A percentile compares a stretch with the other conserved stretches of the same genome.
Evolutionary conservation across 2,329 filamentous ascomycete species (phyloP).

Genomic region (Xylariaceae sp.): DNA sequence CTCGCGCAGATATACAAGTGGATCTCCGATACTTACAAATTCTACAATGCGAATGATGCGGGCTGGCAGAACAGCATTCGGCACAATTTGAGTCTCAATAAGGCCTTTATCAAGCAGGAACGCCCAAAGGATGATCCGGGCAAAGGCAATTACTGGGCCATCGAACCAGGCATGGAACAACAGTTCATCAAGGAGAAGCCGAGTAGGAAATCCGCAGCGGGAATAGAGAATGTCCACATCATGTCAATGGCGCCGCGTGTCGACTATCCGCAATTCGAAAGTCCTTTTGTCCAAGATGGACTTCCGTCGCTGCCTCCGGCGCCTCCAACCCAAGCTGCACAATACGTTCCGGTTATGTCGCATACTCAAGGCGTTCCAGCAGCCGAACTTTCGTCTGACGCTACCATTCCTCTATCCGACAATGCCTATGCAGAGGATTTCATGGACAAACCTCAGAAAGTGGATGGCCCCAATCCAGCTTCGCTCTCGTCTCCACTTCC

Average conservation of each 20-base stretch:
- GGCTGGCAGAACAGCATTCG: conserved; percentile 99
- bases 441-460: conserved; percentile 40
- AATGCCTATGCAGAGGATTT: conserved; percentile 51
- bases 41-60: conserved; percentile 77
- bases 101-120: conserved; percentile 93
- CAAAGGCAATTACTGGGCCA: conserved; percentile 96
- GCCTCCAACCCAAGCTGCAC: conserved; percentile 26
- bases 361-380: conserved; percentile 33
- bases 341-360: conserved; percentile 35
- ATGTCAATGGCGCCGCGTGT: conserved; percentile 48
- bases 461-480: conserved; percentile 38
- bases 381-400: conserved; percentile 67
- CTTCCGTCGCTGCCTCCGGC: conserved; percentile 47
- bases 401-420: conserved; percentile 69
- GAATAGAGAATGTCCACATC: conserved; percentile 53
- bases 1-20: conserved; percentile 97
- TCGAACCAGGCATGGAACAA: conserved; percentile 81
- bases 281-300: conserved; percentile 34
- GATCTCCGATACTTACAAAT: conserved; percentile 93
- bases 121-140: conserved; percentile 94
- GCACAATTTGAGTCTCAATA: conserved; percentile 95
- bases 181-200: conserved; percentile 88
- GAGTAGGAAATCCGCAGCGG: conserved; percentile 51
- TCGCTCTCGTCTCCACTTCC: conserved; percentile 66
- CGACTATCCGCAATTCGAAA: conserved; percentile 44